A percentile compares a stretch with the other conserved stretches of the same genome.
These are phyloP conservation scores for Paecilomyces niveus DNA, from an alignment of 2,329 filamentous ascomycete genomes.

Conservation along the genomic window DNA sequence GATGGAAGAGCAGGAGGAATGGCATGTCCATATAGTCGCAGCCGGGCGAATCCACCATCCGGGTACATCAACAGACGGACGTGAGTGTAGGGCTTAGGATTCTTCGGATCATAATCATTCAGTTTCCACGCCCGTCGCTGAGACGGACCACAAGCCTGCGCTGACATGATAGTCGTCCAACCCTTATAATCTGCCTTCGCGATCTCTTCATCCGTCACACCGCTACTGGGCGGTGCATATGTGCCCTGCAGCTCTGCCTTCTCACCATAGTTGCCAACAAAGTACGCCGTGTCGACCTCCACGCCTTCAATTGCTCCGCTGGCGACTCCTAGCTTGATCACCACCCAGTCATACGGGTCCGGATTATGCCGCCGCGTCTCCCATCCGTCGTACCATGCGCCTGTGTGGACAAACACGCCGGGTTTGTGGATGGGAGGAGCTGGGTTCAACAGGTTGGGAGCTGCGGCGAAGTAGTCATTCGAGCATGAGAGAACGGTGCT, in stretches of 20 bases:
- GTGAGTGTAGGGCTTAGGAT: constrained; percentile 33
- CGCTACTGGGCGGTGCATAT: constrained; percentile 13
- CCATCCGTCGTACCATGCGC: constrained; percentile 61
- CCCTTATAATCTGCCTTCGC: constrained; percentile 23
- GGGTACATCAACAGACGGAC: constrained; percentile 40
- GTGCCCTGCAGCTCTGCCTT: constrained; percentile 33
- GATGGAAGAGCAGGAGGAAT: constrained; percentile 24
- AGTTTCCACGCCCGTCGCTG: constrained; percentile 37
- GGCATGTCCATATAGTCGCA: constrained; percentile 37
- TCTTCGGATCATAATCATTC: constrained; percentile 12
- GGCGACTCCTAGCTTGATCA: constrained; percentile 51
- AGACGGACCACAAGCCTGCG: constrained; percentile 32
- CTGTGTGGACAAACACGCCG: constrained; percentile 53
- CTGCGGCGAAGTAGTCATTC: constrained; percentile 57
- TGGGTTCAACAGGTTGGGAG: constrained; percentile 52
- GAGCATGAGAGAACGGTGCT: constrained; percentile 49
- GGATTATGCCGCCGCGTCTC: constrained; percentile 56
- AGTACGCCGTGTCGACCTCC: constrained; percentile 40
- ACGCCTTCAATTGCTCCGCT: constrained; percentile 33
- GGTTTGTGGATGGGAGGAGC: constrained; percentile 50
- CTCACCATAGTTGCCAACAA: constrained; percentile 41
- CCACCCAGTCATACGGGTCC: constrained; percentile 52
- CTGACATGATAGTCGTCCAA: constrained; percentile 35
- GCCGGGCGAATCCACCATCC: constrained; percentile 38
- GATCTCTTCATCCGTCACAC: constrained; percentile 22